Percentiles rank a stretch among this genome's conserved stretches.
Conservation (phyloP, 2,329 filamentous ascomycete species). For the Scolecobasidium constrictum region DNA sequence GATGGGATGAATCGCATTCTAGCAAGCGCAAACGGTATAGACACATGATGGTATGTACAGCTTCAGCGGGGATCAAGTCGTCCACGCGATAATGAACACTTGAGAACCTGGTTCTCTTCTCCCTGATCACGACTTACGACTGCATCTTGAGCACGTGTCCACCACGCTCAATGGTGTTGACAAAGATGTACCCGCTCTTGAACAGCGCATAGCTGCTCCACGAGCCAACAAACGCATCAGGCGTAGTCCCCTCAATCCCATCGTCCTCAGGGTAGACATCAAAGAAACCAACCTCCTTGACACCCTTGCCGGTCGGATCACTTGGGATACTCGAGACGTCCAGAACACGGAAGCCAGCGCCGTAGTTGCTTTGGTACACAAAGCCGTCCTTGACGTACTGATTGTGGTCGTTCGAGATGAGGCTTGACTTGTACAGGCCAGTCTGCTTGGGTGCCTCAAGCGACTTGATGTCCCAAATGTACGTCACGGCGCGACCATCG, state of each 20-base stretch:
- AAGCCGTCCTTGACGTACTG: slow-evolving; percentile 36
- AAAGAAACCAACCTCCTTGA: slow-evolving; percentile 24
- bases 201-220: slow-evolving; percentile 23
- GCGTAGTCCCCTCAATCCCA: slow-evolving; percentile 18
- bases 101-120: too few species aligned
- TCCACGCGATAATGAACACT: too few species aligned
- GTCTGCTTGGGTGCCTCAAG: slow-evolving; percentile 33
- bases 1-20: too few species aligned
- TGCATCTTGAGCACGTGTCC: slow-evolving; percentile 24
- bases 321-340: slow-evolving; percentile 21
- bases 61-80: too few species aligned
- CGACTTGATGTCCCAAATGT: slow-evolving; percentile 37
- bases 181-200: slow-evolving; percentile 27
- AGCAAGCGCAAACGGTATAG: too few species aligned
- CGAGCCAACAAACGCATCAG: slow-evolving; percentile 29
- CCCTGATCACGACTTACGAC: too few species aligned
- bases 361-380: slow-evolving; percentile 41
- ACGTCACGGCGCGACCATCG: slow-evolving; percentile 37
- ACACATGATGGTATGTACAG: too few species aligned
- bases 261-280: slow-evolving; percentile 25
- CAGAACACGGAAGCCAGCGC: slow-evolving; percentile 32
- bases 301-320: slow-evolving; percentile 18
- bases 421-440: slow-evolving; percentile 31
- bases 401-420: slow-evolving; percentile 37
- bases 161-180: slow-evolving; percentile 30